A percentile compares a stretch with the other conserved stretches of the same genome.
These are phyloP conservation scores for Fusarium sp. DNA, from an alignment of 2,329 filamentous ascomycete species.

Conservation along the genomic window DNA sequence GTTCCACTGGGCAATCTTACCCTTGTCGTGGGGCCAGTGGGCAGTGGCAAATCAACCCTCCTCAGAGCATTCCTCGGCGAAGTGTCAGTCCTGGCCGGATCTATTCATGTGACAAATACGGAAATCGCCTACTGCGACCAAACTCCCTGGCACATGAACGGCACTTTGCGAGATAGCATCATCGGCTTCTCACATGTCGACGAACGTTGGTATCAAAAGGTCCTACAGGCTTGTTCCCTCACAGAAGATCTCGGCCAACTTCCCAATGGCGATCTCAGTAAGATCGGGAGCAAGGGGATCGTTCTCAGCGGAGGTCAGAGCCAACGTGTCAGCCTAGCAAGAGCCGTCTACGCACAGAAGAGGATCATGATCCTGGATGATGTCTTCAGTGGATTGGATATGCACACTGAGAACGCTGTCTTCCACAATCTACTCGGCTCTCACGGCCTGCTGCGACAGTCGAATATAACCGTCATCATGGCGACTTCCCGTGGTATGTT, in stretches of 20 bases:
- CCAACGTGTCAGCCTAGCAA: slow-evolving; percentile 44
- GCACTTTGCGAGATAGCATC: slow-evolving; percentile 46
- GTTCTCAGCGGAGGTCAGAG: slow-evolving; percentile 50
- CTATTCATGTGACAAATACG: neutral
- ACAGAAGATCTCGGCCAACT: slow-evolving; percentile 40
- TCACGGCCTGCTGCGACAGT: slow-evolving; percentile 33
- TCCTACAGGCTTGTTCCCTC: slow-evolving; percentile 38
- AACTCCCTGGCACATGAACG: slow-evolving; percentile 43
- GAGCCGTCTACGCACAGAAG: slow-evolving; percentile 43
- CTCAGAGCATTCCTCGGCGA: slow-evolving; percentile 45
- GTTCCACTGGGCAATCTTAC: slow-evolving; percentile 11
- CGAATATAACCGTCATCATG: slow-evolving; percentile 11
- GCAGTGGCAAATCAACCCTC: slow-evolving; percentile 48
- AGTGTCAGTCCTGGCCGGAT: slow-evolving; percentile 9
- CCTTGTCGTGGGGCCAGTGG: slow-evolving; percentile 47
- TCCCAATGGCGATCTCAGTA: slow-evolving; percentile 44
- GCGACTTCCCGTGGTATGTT: slow-evolving; percentile 23
- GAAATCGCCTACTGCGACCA: slow-evolving; percentile 39
- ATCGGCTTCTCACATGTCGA: slow-evolving; percentile 40
- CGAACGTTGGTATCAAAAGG: slow-evolving; percentile 40
- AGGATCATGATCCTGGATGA: slow-evolving; percentile 43
- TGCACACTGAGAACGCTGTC: slow-evolving; percentile 36
- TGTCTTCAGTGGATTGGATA: slow-evolving; percentile 45
- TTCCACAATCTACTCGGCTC: slow-evolving; percentile 37
- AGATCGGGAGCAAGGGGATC: slow-evolving; percentile 48